phyloP scores from a whole-genome alignment of 768 basidiomycete species.

The Tephrocybe sp. region DNA sequence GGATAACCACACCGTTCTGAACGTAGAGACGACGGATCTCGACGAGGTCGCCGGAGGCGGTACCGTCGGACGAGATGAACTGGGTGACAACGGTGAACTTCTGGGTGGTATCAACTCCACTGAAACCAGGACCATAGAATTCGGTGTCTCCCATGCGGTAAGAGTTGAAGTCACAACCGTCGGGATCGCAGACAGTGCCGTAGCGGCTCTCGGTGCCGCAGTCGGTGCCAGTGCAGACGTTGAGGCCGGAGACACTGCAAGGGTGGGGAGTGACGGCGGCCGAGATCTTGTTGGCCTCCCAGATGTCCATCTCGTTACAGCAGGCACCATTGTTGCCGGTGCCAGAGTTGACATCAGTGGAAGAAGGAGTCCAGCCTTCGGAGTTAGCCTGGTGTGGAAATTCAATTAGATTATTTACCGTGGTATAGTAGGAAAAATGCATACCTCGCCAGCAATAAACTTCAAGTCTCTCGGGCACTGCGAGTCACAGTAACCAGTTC shows the following conservation, averaged over 20 bases:
- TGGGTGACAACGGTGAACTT: constrained; percentile 56
- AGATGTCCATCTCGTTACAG: not conserved
- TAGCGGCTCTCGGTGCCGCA: constrained; percentile 37
- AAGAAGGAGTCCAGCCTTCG: constrained; percentile 34
- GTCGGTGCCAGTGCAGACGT: constrained; percentile 36
- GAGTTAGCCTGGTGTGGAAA: constrained; percentile 42
- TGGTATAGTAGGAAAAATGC: not conserved
- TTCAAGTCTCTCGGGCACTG: not conserved
- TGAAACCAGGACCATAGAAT: constrained; percentile 46
- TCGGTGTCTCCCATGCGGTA: too few species aligned
- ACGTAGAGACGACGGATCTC: too few species aligned
- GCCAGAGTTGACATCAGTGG: constrained; percentile 44
- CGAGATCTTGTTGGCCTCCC: too few species aligned
- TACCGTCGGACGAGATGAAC: too few species aligned
- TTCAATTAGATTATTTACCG: not conserved
- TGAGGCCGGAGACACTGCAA: constrained; percentile 38
- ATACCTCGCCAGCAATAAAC: not conserved
- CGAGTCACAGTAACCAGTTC: constrained; percentile 3
- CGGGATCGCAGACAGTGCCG: constrained; percentile 27
- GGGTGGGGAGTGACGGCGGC: too few species aligned
- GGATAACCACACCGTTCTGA: too few species aligned
- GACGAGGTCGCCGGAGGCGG: too few species aligned
- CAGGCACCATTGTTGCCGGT: constrained; percentile 37
- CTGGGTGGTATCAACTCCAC: constrained; percentile 49
- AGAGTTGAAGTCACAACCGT: too few species aligned